phyloP scores from a whole-genome alignment of 257 asterid species.

The Pogostemon cablin region DNA sequence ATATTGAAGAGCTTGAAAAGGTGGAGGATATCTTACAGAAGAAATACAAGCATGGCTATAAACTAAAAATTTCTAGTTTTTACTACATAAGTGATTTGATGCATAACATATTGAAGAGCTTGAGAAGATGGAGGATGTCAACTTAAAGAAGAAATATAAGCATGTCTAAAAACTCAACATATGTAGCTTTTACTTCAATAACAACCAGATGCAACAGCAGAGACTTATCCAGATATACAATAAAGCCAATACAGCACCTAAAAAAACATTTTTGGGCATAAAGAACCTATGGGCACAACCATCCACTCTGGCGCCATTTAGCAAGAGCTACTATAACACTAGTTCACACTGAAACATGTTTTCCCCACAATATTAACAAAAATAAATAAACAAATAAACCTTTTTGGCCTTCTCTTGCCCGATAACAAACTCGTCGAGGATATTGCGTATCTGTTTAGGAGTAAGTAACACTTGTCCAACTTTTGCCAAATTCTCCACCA shows the following conservation, averaged over 20 bases:
- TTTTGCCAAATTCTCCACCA: conserved; percentile 29
- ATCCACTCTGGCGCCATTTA: background rate
- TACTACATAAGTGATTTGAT: conserved; percentile 6
- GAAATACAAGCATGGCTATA: conserved; percentile 5
- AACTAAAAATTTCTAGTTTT: background rate
- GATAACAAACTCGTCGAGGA: conserved; percentile 73
- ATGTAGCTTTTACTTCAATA: background rate
- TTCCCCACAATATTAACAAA: background rate
- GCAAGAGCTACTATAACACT: conserved; percentile 12
- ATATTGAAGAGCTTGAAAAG: background rate
- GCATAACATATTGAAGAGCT: background rate
- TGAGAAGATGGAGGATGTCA: background rate
- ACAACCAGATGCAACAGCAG: background rate
- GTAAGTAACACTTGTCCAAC: conserved; percentile 61
- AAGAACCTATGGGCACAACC: conserved; percentile 1
- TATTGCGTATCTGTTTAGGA: conserved; percentile 83
- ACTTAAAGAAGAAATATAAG: background rate
- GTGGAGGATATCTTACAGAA: background rate
- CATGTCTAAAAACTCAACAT: conserved; percentile 1
- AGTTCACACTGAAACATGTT: background rate
- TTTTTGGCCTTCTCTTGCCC: conserved; percentile 90
- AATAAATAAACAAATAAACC: conserved; percentile 42
- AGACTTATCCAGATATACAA: conserved; percentile 11
- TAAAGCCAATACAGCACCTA: background rate
- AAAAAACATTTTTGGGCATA: background rate